Percentiles rank a stretch among this genome's conserved stretches.
Conservation (phyloP, 169 alveolate species). For the Plasmodium knowlesi region DNA sequence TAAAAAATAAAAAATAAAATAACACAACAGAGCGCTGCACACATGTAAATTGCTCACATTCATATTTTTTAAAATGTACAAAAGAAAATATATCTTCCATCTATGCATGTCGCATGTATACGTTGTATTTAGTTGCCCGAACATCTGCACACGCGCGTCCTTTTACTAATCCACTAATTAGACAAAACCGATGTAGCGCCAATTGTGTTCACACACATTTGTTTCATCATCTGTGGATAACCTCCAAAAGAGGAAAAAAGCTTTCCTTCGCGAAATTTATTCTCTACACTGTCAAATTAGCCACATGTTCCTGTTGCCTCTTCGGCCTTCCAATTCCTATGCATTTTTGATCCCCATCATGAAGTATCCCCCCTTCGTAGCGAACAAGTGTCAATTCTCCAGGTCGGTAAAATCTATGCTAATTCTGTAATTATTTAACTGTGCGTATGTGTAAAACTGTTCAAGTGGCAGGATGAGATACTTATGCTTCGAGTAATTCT, state of each 20-base stretch:
- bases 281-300: background rate
- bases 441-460: constrained; percentile 1
- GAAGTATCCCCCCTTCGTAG: background rate
- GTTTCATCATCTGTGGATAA: background rate
- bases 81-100: background rate
- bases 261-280: background rate
- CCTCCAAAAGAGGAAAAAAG: background rate
- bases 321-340: background rate
- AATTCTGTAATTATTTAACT: constrained; percentile 33
- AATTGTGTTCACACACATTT: background rate
- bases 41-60: background rate
- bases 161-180: no score
- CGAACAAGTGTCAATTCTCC: background rate
- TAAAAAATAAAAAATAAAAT: no score
- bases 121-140: background rate
- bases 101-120: background rate
- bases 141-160: background rate
- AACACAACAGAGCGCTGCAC: background rate
- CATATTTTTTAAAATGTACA: background rate
- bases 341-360: background rate
- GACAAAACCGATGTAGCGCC: background rate
- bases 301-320: background rate
- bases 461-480: constrained; percentile 19
- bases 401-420: constrained; percentile 15
- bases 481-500: background rate